phyloP scores from a whole-genome alignment of 2,329 filamentous ascomycete species.

The Pseudogymnoascus sp. region DNA sequence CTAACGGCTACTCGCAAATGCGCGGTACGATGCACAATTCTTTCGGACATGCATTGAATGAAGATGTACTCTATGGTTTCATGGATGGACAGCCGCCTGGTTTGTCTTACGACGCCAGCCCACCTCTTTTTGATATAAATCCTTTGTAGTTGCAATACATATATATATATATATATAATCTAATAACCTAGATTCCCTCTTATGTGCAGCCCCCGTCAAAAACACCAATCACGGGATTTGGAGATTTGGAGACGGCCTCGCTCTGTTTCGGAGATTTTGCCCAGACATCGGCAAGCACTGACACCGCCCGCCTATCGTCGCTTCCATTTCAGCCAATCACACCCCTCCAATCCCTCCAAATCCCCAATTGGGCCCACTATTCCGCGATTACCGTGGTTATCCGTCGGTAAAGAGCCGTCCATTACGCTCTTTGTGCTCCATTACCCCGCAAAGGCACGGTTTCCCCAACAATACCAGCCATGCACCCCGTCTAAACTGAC shows the following conservation, averaged over 20 bases:
- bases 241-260: constrained; percentile 1
- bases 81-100: too few relatives aligned
- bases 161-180: too few relatives aligned
- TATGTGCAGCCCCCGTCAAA: background rate
- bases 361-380: background rate
- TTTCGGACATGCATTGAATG: too few relatives aligned
- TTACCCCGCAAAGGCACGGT: background rate
- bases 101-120: too few relatives aligned
- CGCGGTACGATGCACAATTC: too few relatives aligned
- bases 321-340: background rate
- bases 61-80: too few relatives aligned
- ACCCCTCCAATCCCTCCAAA: background rate
- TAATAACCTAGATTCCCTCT: too few relatives aligned
- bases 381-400: constrained; percentile 2
- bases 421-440: background rate
- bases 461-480: background rate
- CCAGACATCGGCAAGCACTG: background rate
- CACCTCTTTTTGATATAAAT: too few relatives aligned
- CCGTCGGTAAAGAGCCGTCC: constrained; percentile 2
- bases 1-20: too few relatives aligned
- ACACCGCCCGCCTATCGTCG: background rate
- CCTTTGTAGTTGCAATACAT: too few relatives aligned
- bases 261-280: constrained; percentile 5
- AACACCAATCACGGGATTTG: background rate
- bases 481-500: background rate